Evolutionary conservation across 2,329 filamentous ascomycete genomes (phyloP), one percentile per base, ranked within the genome.

Genomic region (Apiospora sp.): DNA sequence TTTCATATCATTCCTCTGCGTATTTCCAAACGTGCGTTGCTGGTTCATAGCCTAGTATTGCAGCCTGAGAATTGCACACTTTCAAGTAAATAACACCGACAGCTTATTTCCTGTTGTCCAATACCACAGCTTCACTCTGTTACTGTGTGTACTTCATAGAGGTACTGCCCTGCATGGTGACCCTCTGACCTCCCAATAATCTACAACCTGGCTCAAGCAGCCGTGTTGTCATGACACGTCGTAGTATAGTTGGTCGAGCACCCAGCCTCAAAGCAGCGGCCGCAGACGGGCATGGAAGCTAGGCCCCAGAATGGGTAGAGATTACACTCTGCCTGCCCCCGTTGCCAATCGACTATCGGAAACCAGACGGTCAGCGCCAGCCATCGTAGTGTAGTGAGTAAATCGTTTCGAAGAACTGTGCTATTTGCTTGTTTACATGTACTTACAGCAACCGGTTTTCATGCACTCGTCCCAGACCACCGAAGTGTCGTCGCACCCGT

Each of bases 221-320:
- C 58, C 19, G 58, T 64, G 58, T 64, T 64, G 58, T 64, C 22
- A 10, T 41, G 4, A 22, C 58, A 64, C 12, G 58, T 41, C 5
- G 58, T 12, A 14, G 58, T 24, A 10, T 64, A 64, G 58, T 64
- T 64, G 34, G 58, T 64, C 14, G 58, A 24, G 58, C 58, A 64
- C 34, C 58, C 58, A 64, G 58, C 58, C 4, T 64, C 58, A 5
- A 64, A 64, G 58, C 58, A 64, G 58, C 58, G 58, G 22, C 19
- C 58, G 34, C 58, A 64, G 10, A 64, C 8, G 19, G 58, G 58
- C 58, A 64, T 64, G 19, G 58, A 64, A 41, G 58, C 58, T 10
- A 64, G 58, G 19, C 58, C 58, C 58, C 58, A 64, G 19, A 64
- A 64, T 19, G 58, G 58, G 34, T 64, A 64, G 34, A 64, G 58